These are phyloP conservation scores for Gymnopilus dilepis DNA, from an alignment of 768 basidiomycete species.

Conservation along the genomic window DNA sequence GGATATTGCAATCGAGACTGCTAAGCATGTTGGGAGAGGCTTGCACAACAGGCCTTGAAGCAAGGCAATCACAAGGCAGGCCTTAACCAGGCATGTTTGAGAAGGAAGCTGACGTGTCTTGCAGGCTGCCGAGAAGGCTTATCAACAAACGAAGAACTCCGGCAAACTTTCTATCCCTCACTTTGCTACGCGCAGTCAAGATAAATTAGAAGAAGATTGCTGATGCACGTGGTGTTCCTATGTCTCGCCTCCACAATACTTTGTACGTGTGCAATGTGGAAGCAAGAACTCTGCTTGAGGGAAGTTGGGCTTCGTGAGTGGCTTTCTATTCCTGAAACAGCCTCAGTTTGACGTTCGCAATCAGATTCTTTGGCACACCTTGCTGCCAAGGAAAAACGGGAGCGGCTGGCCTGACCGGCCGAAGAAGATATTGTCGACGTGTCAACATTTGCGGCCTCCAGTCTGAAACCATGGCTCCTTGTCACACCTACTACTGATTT, in stretches of 20 bases:
- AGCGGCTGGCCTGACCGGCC: conserved; percentile 86
- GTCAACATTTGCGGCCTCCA: conserved; percentile 70
- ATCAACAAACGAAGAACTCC: conserved; percentile 97
- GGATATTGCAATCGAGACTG: conserved; percentile 94
- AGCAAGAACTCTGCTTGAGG: conserved; percentile 81
- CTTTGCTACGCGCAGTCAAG: conserved; percentile 87
- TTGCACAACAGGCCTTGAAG: conserved; percentile 95
- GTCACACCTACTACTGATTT: conserved; percentile 77
- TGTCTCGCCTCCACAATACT: conserved; percentile 99
- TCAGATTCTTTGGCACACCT: conserved; percentile 96
- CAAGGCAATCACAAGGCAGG: conserved; percentile 94
- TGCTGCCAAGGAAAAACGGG: conserved; percentile 96
- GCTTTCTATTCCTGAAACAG: conserved; percentile 1
- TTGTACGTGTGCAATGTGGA: conserved; percentile 91
- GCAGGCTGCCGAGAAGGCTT: conserved; percentile 96
- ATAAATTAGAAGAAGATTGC: conserved; percentile 98
- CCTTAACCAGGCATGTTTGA: neutral
- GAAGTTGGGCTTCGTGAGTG: conserved; percentile 92
- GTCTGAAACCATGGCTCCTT: conserved; percentile 76
- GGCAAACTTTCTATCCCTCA: conserved; percentile 98
- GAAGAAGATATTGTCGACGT: conserved; percentile 87
- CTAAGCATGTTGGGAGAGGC: conserved; percentile 89
- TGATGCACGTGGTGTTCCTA: conserved; percentile 91
- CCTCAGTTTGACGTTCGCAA: conserved; percentile 42
- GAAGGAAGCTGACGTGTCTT: neutral